These are phyloP conservation scores for Pelargonium cotyledonis DNA, from an alignment of 441 rosid genomes.

Conservation along the genomic window DNA sequence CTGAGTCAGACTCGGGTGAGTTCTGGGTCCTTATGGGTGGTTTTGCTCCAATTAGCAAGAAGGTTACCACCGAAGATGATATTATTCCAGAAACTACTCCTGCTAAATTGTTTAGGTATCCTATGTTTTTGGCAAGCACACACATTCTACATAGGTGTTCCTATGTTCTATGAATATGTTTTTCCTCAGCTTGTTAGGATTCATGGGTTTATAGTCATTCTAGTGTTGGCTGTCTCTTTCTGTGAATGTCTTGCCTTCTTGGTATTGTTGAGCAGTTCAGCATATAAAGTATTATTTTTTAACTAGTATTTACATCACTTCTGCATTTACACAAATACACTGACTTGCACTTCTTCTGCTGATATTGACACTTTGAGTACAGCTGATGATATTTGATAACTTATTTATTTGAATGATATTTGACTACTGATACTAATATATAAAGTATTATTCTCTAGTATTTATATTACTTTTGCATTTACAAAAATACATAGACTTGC, in stretches of 20 bases:
- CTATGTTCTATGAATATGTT: neutral
- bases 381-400: too few relatives aligned
- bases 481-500: too few relatives aligned
- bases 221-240: neutral
- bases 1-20: slow-evolving; percentile 97
- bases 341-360: neutral
- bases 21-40: slow-evolving; percentile 99
- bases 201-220: neutral
- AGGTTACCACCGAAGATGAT: slow-evolving; percentile 74
- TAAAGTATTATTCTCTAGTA: too few relatives aligned
- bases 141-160: neutral
- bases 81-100: slow-evolving; percentile 59
- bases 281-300: neutral
- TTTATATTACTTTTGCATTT: too few relatives aligned
- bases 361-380: neutral
- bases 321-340: neutral
- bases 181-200: neutral
- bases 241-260: neutral
- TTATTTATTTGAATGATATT: too few relatives aligned
- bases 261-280: neutral
- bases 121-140: neutral
- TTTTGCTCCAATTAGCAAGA: slow-evolving; percentile 94
- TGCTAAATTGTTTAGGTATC: slow-evolving; percentile 69
- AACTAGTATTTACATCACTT: neutral
- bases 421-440: too few relatives aligned